Conservation (phyloP, 1,139 yeast species). For the Yamadazyma membranifaciens region DNA sequence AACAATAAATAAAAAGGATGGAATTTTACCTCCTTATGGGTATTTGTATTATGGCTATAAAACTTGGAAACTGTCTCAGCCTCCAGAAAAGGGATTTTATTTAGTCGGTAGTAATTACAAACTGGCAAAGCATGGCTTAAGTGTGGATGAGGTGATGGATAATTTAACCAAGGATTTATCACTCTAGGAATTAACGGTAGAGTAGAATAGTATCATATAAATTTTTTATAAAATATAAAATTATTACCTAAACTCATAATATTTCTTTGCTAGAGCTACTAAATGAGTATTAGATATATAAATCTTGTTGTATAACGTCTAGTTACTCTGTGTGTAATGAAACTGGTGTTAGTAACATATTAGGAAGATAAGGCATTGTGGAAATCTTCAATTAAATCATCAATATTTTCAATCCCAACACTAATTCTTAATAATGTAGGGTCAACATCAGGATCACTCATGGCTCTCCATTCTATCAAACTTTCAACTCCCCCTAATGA, state of each 20-base stretch:
- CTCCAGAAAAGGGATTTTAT: conserved; percentile 23
- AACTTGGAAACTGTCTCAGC: conserved; percentile 13
- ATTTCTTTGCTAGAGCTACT: too few species aligned
- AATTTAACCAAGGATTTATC: conserved; percentile 9
- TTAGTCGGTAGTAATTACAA: conserved; percentile 34
- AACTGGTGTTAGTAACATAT: too few species aligned
- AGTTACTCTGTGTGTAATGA: too few species aligned
- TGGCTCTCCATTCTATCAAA: conserved; percentile 84
- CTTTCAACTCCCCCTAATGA: conserved; percentile 95
- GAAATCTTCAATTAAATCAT: conserved; percentile 72
- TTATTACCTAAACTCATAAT: too few species aligned
- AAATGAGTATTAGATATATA: too few species aligned
- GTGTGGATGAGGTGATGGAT: conserved; percentile 15
- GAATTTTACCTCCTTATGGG: conserved; percentile 36
- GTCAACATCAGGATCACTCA: conserved; percentile 60
- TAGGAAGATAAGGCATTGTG: conserved; percentile 1
- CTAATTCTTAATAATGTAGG: conserved; percentile 67
- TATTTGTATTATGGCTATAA: conserved; percentile 34
- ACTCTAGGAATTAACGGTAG: background rate
- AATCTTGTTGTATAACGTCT: too few species aligned
- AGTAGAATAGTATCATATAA: too few species aligned
- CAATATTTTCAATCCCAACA: conserved; percentile 71
- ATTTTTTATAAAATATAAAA: too few species aligned
- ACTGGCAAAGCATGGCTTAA: conserved; percentile 12
- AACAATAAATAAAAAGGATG: conserved; percentile 7